These are phyloP conservation scores for Fusarium sp. DNA, from an alignment of 2,329 filamentous ascomycete genomes.

Conservation along the genomic window DNA sequence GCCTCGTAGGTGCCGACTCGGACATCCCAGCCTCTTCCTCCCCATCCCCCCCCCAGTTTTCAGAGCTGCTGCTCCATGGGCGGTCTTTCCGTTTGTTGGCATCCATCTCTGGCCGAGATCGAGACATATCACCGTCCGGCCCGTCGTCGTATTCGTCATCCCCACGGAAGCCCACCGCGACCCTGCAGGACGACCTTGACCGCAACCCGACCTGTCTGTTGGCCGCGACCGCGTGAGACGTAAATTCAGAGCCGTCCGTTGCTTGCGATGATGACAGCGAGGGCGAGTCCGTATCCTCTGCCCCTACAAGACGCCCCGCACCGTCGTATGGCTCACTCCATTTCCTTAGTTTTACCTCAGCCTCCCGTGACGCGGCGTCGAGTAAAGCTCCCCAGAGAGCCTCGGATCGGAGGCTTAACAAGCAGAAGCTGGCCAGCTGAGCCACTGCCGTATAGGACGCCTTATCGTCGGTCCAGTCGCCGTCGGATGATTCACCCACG, in stretches of 20 bases:
- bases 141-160: background rate
- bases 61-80: background rate
- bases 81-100: background rate
- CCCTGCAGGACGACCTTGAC: background rate
- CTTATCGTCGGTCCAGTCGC: background rate
- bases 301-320: background rate
- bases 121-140: background rate
- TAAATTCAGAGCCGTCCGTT: background rate
- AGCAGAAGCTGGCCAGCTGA: conserved; percentile 35
- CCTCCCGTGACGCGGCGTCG: conserved; percentile 1
- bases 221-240: background rate
- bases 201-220: background rate
- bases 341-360: conserved; percentile 21
- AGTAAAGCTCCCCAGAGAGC: conserved; percentile 23
- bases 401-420: conserved; percentile 34
- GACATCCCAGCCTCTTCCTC: too few relatives aligned
- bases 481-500: background rate
- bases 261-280: background rate
- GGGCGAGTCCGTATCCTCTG: background rate
- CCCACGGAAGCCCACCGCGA: too few relatives aligned
- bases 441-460: conserved; percentile 27
- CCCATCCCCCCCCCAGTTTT: background rate
- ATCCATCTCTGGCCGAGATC: background rate
- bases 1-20: background rate
- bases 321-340: conserved; percentile 35